Conservation (phyloP, 1,139 yeast genomes). For the Sugiyamaella castrensis region DNA sequence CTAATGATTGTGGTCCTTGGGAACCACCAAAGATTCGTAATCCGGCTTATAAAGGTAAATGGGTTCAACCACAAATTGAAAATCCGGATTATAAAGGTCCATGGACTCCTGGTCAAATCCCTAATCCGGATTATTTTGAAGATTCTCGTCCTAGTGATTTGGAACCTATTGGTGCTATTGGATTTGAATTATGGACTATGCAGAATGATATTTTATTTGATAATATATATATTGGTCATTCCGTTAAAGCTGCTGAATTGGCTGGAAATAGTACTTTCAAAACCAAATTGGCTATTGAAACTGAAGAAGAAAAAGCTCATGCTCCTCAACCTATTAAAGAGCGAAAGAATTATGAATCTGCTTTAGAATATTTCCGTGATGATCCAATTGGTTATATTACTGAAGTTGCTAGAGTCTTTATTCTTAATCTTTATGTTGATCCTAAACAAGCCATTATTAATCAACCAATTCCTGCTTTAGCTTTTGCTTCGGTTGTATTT, state of each 20-base stretch:
- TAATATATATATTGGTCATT: conserved; percentile 82
- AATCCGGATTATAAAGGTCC: conserved; percentile 79
- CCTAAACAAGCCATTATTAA: conserved; percentile 35
- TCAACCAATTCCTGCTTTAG: conserved; percentile 38
- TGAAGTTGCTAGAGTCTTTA: conserved; percentile 34
- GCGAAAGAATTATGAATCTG: conserved; percentile 25
- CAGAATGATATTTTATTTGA: conserved; percentile 71
- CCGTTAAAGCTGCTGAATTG: conserved; percentile 73
- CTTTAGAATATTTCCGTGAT: conserved; percentile 34
- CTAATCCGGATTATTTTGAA: conserved; percentile 68
- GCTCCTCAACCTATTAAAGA: conserved; percentile 30
- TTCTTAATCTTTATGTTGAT: conserved; percentile 33
- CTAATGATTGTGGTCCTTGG: conserved; percentile 77
- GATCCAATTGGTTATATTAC: conserved; percentile 38
- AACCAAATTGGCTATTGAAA: conserved; percentile 60
- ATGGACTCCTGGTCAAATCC: conserved; percentile 67
- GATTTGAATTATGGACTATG: conserved; percentile 91
- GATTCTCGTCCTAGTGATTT: conserved; percentile 58
- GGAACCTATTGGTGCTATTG: conserved; percentile 73
- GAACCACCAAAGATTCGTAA: conserved; percentile 61
- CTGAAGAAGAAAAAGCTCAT: conserved; percentile 36
- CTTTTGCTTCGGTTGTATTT: conserved; percentile 25
- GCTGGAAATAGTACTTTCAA: conserved; percentile 75
- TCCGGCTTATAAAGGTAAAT: conserved; percentile 70
- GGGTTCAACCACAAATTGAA: conserved; percentile 62